These are phyloP conservation scores for Noccaea caerulescens DNA, from an alignment of 345 rosid genomes.

Conservation along the genomic window DNA sequence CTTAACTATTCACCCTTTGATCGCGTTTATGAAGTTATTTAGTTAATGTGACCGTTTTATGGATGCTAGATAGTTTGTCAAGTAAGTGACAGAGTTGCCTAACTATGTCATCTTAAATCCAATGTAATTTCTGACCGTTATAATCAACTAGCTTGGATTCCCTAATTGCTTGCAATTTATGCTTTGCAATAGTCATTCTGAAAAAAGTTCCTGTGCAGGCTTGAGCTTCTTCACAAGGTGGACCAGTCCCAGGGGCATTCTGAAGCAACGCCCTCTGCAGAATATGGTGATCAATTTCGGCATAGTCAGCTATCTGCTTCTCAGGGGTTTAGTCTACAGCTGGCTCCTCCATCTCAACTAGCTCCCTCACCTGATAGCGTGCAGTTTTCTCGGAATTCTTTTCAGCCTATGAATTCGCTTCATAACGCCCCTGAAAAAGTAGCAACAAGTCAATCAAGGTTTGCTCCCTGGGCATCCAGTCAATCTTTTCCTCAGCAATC, in stretches of 20 bases:
- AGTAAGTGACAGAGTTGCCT: conserved; percentile 2
- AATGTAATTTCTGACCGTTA: not conserved
- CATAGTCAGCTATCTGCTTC: conserved; percentile 58
- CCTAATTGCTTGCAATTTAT: conserved; percentile 18
- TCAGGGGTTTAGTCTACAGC: conserved; percentile 78
- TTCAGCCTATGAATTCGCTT: conserved; percentile 42
- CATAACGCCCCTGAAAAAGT: conserved; percentile 48
- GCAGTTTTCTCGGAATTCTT: conserved; percentile 49
- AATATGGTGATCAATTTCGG: conserved; percentile 57
- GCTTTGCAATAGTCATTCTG: conserved; percentile 14
- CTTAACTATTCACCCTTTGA: not conserved
- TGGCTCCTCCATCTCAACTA: conserved; percentile 80
- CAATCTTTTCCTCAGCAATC: conserved; percentile 50
- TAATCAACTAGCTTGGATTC: conserved; percentile 1
- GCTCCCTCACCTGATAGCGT: conserved; percentile 46
- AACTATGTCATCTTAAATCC: conserved; percentile 3
- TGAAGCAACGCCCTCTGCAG: conserved; percentile 45
- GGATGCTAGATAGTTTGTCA: not conserved
- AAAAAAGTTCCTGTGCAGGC: conserved; percentile 49
- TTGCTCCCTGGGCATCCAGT: conserved; percentile 52
- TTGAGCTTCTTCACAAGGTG: conserved; percentile 90
- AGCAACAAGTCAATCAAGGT: conserved; percentile 51
- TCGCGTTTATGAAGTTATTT: conserved; percentile 15
- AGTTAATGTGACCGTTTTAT: conserved; percentile 7
- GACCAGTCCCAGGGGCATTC: conserved; percentile 60